phyloP scores from a whole-genome alignment of 1,284 basidiomycete species.

The Puccinia coronata region DNA sequence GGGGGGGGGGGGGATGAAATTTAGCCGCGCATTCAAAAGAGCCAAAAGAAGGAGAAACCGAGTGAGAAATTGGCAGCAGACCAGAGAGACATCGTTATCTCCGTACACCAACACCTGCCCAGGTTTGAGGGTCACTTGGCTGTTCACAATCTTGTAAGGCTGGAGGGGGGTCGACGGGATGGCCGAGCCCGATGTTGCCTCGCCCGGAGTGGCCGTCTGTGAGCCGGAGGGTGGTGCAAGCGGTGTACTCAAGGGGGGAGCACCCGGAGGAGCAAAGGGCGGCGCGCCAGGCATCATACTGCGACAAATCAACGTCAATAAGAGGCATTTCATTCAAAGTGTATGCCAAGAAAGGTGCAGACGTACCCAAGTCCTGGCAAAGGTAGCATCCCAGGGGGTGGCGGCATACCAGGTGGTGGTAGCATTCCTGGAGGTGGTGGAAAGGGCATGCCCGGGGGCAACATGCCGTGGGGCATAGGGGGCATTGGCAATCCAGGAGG shows the following conservation, averaged over 20 bases:
- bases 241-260: conserved; percentile 5
- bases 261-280: conserved; percentile 46
- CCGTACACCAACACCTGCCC: conserved; percentile 72
- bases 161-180: conserved; percentile 59
- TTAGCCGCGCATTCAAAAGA: no score
- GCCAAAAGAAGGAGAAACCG: conserved; percentile 6
- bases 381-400: conserved; percentile 44
- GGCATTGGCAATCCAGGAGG: conserved; percentile 53
- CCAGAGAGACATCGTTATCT: conserved; percentile 74
- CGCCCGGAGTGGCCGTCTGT: conserved; percentile 10
- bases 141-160: conserved; percentile 64
- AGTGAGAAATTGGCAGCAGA: conserved; percentile 59
- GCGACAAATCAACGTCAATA: not conserved
- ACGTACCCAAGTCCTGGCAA: conserved; percentile 37
- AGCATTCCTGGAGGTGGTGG: conserved; percentile 51
- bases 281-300: conserved; percentile 41
- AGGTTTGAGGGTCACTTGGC: conserved; percentile 69
- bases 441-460: conserved; percentile 50
- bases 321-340: not conserved
- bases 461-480: conserved; percentile 55
- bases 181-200: conserved; percentile 12
- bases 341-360: not conserved
- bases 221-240: conserved; percentile 34
- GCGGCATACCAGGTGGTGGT: conserved; percentile 57
- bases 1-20: no score